Evolutionary conservation across 192 early-diverging fungal genomes (phyloP).

Genomic region (Linnemannia exigua): DNA sequence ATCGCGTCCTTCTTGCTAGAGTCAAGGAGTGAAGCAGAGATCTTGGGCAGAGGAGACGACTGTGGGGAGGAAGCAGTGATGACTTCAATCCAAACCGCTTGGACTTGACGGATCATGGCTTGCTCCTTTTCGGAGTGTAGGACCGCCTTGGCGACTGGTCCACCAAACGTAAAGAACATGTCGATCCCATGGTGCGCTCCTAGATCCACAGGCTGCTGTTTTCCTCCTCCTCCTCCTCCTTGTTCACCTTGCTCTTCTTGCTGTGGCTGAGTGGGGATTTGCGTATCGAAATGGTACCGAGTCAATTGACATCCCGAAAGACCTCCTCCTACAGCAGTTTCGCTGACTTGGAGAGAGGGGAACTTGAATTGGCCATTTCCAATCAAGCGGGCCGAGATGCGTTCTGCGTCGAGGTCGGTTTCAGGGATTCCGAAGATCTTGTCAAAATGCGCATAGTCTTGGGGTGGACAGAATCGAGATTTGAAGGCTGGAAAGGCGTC

Average conservation of each 20-base stretch:
- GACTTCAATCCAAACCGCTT: slow-evolving; percentile 12
- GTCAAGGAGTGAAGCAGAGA: neutral
- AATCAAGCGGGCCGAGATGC: neutral
- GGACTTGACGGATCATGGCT: neutral
- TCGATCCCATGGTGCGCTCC: slow-evolving; percentile 11
- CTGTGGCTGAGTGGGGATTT: too few species aligned
- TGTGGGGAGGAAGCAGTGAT: neutral
- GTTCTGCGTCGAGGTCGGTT: neutral
- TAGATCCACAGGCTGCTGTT: neutral
- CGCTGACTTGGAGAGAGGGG: neutral
- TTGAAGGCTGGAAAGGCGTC: neutral
- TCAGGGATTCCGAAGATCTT: neutral
- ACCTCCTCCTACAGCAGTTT: neutral
- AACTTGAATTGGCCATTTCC: neutral
- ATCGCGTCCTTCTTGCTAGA: neutral
- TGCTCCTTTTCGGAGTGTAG: neutral
- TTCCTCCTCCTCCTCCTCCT: neutral
- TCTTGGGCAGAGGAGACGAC: neutral
- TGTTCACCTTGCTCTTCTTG: too few species aligned
- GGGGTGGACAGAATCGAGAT: neutral
- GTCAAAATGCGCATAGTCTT: neutral
- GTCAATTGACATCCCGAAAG: neutral
- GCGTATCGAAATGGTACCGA: slow-evolving; percentile 17
- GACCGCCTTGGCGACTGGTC: neutral
- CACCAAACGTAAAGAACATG: slow-evolving; percentile 2